Evolutionary conservation across 2,329 filamentous ascomycete genomes (phyloP), one percentile per base, ranked within the genome.

Genomic region (Colletotrichum sp.): DNA sequence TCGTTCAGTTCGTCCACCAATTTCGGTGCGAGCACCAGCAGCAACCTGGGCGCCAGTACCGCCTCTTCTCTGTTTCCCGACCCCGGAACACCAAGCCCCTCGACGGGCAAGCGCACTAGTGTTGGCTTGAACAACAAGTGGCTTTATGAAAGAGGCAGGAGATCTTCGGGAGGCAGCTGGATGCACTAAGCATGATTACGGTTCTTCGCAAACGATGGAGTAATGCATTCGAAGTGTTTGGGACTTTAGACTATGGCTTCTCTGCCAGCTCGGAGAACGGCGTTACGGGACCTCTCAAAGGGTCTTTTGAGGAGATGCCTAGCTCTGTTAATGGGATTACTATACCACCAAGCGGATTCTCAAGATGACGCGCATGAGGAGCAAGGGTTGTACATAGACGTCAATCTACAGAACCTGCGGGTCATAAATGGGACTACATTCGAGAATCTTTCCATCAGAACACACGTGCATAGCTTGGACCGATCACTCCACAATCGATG

Each of bases 41-140:
- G 59, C 33, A 63, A 21, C 9, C 34, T 73, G 88, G 84, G 66
- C 85, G 67, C 83, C 57, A 89, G 85, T 79, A 87, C 82, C 33
- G 83, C 85, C 65, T 83, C 72, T 24, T 74, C 69, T 47, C 69
- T 85, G 34, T 90, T 91, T 76, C 82, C 86, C 24, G 90, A 90
- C n/a, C 91, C 93, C 2, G 87, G 89, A 16, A 93, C 93, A 21
- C 94, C 94, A 2, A 96, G 92, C 76, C 94, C 94, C 1, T 85
- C 85, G 8, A 84, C 87, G 8, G 88, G 89, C 47, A 95, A 93
- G 85, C 90, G 91, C 70, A 92, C 93, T 55, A 95, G 91, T 77
- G 91, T 97, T 66, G 92, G 92, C 1, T 81, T 98, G 80, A 98
- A 96, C 83, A 98, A 92, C 85, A 98, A 97, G 85, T 98, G 96